phyloP scores from a whole-genome alignment of 495 filamentous ascomycete species.

The Pseudevernia furfuracea region DNA sequence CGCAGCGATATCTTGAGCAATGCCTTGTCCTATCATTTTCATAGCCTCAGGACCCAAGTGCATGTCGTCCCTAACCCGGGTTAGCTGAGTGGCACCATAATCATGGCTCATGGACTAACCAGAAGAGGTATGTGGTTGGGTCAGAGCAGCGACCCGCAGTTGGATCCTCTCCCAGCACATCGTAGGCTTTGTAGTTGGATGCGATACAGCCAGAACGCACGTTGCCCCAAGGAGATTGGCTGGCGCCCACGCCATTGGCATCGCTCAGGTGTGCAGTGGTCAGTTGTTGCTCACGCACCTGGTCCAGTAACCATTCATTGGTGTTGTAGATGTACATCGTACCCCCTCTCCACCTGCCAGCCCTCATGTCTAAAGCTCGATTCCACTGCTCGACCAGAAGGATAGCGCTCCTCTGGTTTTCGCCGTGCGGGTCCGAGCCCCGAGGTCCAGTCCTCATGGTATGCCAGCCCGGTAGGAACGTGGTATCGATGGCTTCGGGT shows the following conservation, averaged over 20 bases:
- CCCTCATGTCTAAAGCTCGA: conserved; percentile 34
- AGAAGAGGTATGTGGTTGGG: conserved; percentile 46
- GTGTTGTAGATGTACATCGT: conserved; percentile 44
- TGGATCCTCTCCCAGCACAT: background rate
- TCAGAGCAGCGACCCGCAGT: conserved; percentile 31
- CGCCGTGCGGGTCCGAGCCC: conserved; percentile 23
- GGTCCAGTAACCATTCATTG: conserved; percentile 43
- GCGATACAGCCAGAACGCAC: conserved; percentile 20
- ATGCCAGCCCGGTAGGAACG: conserved; percentile 42
- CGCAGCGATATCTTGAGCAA: conserved; percentile 40
- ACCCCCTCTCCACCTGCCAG: conserved; percentile 37
- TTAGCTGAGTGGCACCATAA: conserved; percentile 19
- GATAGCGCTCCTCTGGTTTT: conserved; percentile 39
- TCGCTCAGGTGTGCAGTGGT: conserved; percentile 38
- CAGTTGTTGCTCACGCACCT: conserved; percentile 41
- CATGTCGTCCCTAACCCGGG: conserved; percentile 43
- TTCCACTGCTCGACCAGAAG: conserved; percentile 42
- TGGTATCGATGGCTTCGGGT: conserved; percentile 44
- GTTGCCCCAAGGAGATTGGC: conserved; percentile 35
- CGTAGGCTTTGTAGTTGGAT: conserved; percentile 12
- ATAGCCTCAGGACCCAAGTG: conserved; percentile 44
- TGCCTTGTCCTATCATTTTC: conserved; percentile 40
- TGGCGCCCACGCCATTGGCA: conserved; percentile 38
- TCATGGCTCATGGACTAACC: conserved; percentile 31
- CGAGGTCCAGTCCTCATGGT: conserved; percentile 25